Conservation (phyloP, 768 basidiomycete species). For the Tremella mesenterica region DNA sequence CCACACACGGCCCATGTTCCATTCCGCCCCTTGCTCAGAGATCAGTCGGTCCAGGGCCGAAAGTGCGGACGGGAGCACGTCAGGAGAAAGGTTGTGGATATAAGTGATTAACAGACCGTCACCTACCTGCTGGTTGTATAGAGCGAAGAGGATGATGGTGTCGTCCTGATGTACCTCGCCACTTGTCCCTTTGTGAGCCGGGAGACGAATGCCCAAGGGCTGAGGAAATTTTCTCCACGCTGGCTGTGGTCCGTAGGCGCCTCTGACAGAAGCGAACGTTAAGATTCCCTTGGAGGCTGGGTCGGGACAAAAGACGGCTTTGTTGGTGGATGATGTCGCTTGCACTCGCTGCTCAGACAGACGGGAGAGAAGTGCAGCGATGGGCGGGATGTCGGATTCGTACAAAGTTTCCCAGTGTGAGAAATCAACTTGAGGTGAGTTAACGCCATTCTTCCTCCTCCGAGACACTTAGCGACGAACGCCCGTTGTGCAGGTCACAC, state of each 20-base stretch:
- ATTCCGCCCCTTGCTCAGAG: slow-evolving; percentile 3
- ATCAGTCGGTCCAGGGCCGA: slow-evolving; percentile 12
- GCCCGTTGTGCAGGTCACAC: too few relatives aligned
- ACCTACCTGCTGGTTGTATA: slow-evolving; percentile 7
- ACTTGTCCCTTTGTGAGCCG: neutral
- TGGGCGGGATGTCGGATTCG: neutral
- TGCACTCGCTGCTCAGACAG: neutral
- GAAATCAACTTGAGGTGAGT: too few relatives aligned
- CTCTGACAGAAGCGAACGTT: neutral
- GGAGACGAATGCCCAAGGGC: neutral
- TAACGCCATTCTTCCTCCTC: too few relatives aligned
- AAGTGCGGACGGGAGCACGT: slow-evolving; percentile 11
- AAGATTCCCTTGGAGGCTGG: slow-evolving; percentile 2
- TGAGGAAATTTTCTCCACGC: neutral
- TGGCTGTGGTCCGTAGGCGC: neutral
- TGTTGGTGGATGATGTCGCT: neutral
- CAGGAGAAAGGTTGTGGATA: slow-evolving; percentile 9
- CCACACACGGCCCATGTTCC: slow-evolving; percentile 26
- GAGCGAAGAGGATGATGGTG: slow-evolving; percentile 22
- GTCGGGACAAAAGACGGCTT: neutral
- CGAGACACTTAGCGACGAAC: too few relatives aligned
- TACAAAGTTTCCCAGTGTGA: neutral
- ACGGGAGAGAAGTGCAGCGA: neutral
- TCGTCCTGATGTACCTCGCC: slow-evolving; percentile 4
- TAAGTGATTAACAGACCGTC: slow-evolving; percentile 16